Evolutionary conservation across 2,329 filamentous ascomycete genomes (phyloP), one percentile per base, ranked within the genome.

Genomic region (Dothistroma pini): DNA sequence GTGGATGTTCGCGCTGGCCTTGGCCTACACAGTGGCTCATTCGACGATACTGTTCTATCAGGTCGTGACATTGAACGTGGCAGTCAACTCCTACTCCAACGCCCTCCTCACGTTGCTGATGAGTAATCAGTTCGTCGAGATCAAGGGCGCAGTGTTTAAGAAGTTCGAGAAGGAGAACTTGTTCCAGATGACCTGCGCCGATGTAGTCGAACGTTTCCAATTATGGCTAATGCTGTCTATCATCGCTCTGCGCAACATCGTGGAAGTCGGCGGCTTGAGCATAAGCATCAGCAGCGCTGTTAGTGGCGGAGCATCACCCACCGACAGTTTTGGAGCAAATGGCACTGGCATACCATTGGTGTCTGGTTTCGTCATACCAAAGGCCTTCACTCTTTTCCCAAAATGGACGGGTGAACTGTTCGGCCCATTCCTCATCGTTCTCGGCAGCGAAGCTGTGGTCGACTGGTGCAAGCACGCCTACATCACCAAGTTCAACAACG

Each of bases 121-220:
- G 73, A 97, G 93, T 7, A 99, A 97, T 72, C 96, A 99, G 72
- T 99, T 99, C 70, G 95, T 99, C 49, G 95, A 99, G 78, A 96
- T 99, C 81, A 99, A 99, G 73, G 91, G 91, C 63, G 96, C 93
- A 0, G 96, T 99, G 0, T 99, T 99, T 81, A 97, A 99, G 79
- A 95, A 93, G 63, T 96, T 97, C 65, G 95, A 99, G 70, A 97
- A 97, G 25, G 95, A 99, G 72, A 97, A 96, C 67, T 80, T 96
- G 0, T 99, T 99, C 73, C 95, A 99, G 74, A 82, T 99, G 14
- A 96, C 93, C 0, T 99, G 95, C 67, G 93, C 95, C 4, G 95
- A 99, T 73, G 89, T 99, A 35, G 95, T 99, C 1, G 95, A 99
- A 76, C 86, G 95, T 1, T 99, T 99, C 70, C 95, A 99, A 72